Evolutionary conservation across 2,329 filamentous ascomycete species (phyloP), one percentile per base, ranked within the genome.

Genomic region (Xenoacremonium recifei): DNA sequence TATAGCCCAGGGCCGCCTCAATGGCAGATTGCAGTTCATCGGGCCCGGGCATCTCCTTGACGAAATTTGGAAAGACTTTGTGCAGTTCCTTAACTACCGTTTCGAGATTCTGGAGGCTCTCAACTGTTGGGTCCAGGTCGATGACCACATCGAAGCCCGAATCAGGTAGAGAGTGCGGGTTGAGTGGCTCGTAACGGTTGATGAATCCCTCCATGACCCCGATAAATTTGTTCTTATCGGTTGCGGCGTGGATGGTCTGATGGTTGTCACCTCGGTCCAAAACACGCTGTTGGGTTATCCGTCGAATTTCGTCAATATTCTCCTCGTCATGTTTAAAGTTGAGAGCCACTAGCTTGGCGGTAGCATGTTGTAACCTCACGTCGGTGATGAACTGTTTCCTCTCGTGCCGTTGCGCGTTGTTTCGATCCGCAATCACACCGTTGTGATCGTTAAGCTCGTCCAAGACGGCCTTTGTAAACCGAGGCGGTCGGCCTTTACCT

Each of bases 131-230:
- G 55, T 97, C 85, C 1, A 99, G 78, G 52, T 96, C 79, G 58
- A 99, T 95, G 32, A 95, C 73, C 4, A 82, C 70, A 58, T 96
- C 89, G 55, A 99, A 99, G 6, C 77, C 76, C 49, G 84, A 75
- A 59, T 99, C 93, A 1, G 93, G 91, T n/a, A 69, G 64, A 6
- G 68, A 69, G 15, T 81, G 75, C 1, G 76, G 69, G 50, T 91
- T 79, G 44, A 90, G 75, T 16, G 85, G 79, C 68, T 99, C 87
- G 61, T 96, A 97, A 25, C 93, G 82, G 11, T 79, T 66, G 51
- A 99, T 75, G 67, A 99, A 99, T 3, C 89, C 89, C 55, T 96
- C 88, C 93, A 99, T 97, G 55, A 99, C 95, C 5, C 81, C 80
- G 35, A 93, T 73, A 41, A 93, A 88, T 63, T 96, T 92, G 15